These are phyloP conservation scores for Cyanodermella asteris DNA, from an alignment of 2,329 filamentous ascomycete genomes.

Conservation along the genomic window DNA sequence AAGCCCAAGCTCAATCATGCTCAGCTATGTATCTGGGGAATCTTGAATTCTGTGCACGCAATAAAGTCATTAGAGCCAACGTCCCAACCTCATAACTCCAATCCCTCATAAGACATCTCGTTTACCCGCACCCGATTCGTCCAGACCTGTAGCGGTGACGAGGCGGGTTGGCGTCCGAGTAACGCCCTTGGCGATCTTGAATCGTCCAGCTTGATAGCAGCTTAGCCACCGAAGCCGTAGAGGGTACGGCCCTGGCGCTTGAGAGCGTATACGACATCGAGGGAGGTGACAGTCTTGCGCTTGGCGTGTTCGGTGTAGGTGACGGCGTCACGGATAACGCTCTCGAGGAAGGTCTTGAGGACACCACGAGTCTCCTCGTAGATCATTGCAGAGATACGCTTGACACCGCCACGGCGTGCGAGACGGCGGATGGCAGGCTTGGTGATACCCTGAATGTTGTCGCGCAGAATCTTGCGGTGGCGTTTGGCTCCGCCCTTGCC, in stretches of 20 bases:
- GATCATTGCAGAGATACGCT: slow-evolving; percentile 96
- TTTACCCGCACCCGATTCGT: too few relatives aligned
- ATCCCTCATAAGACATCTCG: neutral
- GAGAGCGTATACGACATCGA: slow-evolving; percentile 41
- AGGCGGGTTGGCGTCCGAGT: too few relatives aligned
- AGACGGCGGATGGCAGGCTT: slow-evolving; percentile 98
- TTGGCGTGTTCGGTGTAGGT: slow-evolving; percentile 71
- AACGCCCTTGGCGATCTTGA: too few relatives aligned
- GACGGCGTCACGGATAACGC: slow-evolving; percentile 58
- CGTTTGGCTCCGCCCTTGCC: slow-evolving; percentile 97
- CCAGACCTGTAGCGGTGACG: too few relatives aligned
- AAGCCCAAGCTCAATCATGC: too few relatives aligned
- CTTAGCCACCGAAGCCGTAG: slow-evolving; percentile 46
- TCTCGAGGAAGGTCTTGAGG: slow-evolving; percentile 65
- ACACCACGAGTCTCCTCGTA: slow-evolving; percentile 69
- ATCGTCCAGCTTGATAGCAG: neutral
- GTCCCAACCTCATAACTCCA: neutral
- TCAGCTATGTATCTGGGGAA: too few relatives aligned
- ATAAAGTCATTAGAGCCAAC: neutral
- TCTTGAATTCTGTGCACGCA: too few relatives aligned
- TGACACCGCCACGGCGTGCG: slow-evolving; percentile 96
- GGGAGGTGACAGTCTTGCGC: slow-evolving; percentile 46
- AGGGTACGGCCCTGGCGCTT: slow-evolving; percentile 45
- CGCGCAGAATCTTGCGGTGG: slow-evolving; percentile 96
- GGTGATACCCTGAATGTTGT: slow-evolving; percentile 99